Conservation (phyloP, 2,329 filamentous ascomycete genomes). For the Fusarium torreyae region DNA sequence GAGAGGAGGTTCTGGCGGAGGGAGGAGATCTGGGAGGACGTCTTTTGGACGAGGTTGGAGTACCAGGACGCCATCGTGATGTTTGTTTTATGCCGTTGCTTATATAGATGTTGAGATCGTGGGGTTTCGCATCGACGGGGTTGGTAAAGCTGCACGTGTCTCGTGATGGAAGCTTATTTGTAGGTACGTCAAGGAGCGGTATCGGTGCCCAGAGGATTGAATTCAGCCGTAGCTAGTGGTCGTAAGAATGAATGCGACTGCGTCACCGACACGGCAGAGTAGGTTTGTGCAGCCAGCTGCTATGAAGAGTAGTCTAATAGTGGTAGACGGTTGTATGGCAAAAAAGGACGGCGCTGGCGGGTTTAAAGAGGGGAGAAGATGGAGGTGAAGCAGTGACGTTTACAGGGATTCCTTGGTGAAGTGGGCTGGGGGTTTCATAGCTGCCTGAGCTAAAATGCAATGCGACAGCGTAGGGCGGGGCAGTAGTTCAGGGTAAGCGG, state of each 20-base stretch:
- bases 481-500: constrained; percentile 35
- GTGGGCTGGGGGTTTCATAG: constrained; percentile 46
- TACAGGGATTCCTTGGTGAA: constrained; percentile 31
- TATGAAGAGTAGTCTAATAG: background rate
- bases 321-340: background rate
- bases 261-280: constrained; percentile 1
- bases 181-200: constrained; percentile 3
- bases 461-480: constrained; percentile 7
- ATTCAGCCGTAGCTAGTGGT: background rate
- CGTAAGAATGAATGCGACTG: background rate
- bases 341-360: constrained; percentile 18
- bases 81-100: background rate
- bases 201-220: constrained; percentile 5
- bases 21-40: constrained; percentile 75
- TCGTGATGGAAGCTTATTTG: constrained; percentile 15
- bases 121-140: constrained; percentile 16
- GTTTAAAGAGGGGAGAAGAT: constrained; percentile 33
- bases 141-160: constrained; percentile 4
- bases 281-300: constrained; percentile 39
- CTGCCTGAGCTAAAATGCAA: constrained; percentile 47
- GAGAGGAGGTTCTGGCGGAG: constrained; percentile 79
- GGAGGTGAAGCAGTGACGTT: constrained; percentile 49
- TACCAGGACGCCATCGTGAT: constrained; percentile 82
- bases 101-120: background rate
- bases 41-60: constrained; percentile 78